These are phyloP conservation scores for Aspergillus carbonarius DNA, from an alignment of 2,329 filamentous ascomycete species.

Conservation along the genomic window DNA sequence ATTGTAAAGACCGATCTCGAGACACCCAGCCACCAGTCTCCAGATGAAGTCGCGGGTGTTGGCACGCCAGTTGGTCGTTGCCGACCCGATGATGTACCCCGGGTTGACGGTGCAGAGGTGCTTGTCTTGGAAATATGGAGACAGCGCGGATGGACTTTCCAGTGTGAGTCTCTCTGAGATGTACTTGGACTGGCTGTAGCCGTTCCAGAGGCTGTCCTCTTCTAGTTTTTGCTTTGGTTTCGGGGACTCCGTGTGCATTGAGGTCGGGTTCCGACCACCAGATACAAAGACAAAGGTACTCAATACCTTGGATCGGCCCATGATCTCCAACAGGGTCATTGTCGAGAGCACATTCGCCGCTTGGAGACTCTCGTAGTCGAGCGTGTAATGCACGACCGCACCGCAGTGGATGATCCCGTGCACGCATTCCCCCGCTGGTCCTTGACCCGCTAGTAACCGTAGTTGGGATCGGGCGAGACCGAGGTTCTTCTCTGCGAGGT, in stretches of 20 bases:
- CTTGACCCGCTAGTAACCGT: constrained; percentile 1
- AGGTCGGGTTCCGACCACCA: constrained; percentile 9
- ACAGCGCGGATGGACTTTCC: background rate
- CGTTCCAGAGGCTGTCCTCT: constrained; percentile 2
- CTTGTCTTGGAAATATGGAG: too few relatives aligned
- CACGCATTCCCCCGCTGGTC: constrained; percentile 2
- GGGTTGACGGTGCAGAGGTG: constrained; percentile 17
- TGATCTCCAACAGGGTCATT: constrained; percentile 3
- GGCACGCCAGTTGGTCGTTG: constrained; percentile 13
- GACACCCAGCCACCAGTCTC: constrained; percentile 8
- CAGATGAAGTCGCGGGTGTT: constrained; percentile 20
- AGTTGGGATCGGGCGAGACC: constrained; percentile 7
- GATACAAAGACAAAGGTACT: constrained; percentile 11
- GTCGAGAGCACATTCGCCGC: constrained; percentile 12
- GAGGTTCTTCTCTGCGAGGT: constrained; percentile 16
- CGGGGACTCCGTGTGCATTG: too few relatives aligned
- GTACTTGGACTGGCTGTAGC: constrained; percentile 14
- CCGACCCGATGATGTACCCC: constrained; percentile 15
- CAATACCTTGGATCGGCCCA: background rate
- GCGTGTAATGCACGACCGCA: constrained; percentile 11
- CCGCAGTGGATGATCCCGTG: constrained; percentile 13
- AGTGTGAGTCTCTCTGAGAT: constrained; percentile 2
- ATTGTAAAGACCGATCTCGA: background rate
- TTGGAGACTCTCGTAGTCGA: constrained; percentile 1
- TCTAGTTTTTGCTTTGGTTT: background rate